phyloP scores from a whole-genome alignment of 495 filamentous ascomycete genomes.

The Aspergillus nidulans region DNA sequence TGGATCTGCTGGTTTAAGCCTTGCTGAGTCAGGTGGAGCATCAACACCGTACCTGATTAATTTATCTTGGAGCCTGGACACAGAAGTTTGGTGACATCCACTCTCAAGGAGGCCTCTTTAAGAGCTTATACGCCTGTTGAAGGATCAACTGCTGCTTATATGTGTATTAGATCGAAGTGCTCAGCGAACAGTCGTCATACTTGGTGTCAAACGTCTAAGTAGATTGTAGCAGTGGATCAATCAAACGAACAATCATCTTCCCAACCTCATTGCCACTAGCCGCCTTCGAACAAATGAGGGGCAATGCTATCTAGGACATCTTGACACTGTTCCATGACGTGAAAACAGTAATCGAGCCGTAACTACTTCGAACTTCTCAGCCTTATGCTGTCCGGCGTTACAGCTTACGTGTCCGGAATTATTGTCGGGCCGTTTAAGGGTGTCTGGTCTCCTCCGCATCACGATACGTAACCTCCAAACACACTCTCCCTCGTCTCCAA shows the following conservation, averaged over 20 bases:
- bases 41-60: neutral
- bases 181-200: neutral
- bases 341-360: neutral
- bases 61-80: too few species aligned
- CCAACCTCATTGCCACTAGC: neutral
- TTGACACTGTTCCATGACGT: neutral
- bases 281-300: neutral
- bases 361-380: neutral
- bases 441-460: constrained; percentile 21
- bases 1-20: constrained; percentile 1
- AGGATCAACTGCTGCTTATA: too few species aligned
- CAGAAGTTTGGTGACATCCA: too few species aligned
- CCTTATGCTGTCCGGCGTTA: neutral
- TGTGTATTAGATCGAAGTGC: too few species aligned
- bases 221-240: neutral
- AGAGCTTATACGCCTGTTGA: too few species aligned
- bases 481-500: constrained; percentile 3
- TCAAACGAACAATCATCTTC: neutral
- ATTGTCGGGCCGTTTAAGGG: constrained; percentile 22
- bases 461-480: constrained; percentile 9
- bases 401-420: constrained; percentile 24
- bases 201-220: neutral
- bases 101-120: too few species aligned
- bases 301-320: neutral
- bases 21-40: constrained; percentile 30